These are phyloP conservation scores for Pyrus hybrid DNA, from an alignment of 331 rosid genomes.

Conservation along the genomic window DNA sequence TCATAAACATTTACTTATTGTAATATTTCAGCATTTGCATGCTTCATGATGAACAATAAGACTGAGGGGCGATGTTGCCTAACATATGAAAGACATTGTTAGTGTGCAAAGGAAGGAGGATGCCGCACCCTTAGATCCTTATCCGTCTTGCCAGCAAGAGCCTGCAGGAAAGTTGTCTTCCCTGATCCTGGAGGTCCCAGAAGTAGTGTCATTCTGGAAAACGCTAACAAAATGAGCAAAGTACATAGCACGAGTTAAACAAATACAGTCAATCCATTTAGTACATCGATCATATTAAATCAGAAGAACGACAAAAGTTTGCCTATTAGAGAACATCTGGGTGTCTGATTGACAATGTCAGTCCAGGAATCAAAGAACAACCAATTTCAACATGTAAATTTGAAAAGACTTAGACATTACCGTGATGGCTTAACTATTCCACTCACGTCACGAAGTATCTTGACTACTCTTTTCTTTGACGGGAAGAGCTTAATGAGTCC, in stretches of 20 bases:
- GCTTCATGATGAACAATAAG: neutral
- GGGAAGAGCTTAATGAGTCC: slow-evolving; percentile 1
- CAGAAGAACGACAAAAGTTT: neutral
- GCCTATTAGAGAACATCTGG: neutral
- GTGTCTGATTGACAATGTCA: neutral
- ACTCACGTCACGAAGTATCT: neutral
- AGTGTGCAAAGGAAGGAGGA: slow-evolving; percentile 1
- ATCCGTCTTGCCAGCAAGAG: slow-evolving; percentile 46
- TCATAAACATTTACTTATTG: neutral
- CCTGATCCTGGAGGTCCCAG: slow-evolving; percentile 61
- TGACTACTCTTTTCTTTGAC: slow-evolving; percentile 2
- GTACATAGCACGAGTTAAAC: neutral
- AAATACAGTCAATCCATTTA: neutral
- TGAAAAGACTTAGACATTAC: neutral
- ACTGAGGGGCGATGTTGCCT: neutral
- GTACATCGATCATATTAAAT: neutral
- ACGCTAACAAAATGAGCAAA: neutral
- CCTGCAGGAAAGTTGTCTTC: slow-evolving; percentile 49
- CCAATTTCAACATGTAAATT: neutral
- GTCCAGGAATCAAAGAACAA: neutral
- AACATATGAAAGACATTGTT: neutral
- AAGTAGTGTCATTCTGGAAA: slow-evolving; percentile 42
- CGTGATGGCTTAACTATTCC: slow-evolving; percentile 7
- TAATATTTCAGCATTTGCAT: neutral
- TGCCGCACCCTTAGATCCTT: slow-evolving; percentile 41